Base-by-base conservation (phyloP, 495 filamentous ascomycete genomes). In the Aspergillus ellipticus region DNA sequence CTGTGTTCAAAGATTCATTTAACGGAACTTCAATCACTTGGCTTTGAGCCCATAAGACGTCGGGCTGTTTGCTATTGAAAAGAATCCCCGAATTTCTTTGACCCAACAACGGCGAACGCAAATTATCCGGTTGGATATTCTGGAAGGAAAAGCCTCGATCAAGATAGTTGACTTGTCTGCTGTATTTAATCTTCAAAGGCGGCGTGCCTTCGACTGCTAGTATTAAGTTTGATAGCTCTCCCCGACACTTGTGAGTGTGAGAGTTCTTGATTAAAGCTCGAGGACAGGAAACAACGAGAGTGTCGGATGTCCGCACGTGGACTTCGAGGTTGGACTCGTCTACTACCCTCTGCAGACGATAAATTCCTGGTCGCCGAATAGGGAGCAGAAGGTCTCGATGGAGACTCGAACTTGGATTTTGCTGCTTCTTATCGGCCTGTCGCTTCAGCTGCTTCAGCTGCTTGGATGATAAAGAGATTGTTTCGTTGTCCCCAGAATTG, bases 271-370 rank as follows among this genome's bases (percentile, higher is more conserved):
- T 82, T 50, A 73, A 71, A 13, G 91, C 92, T 56, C 80, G 84
- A 11, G 94, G 94, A 64, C 94, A 98, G 22, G 79, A 71, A 19
- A 92, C 89, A 52, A 98, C 87, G 42, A 94, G 81, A 0, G 91
- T 86, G 62, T 89, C 85, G 13, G 87, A 89, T 9, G 73, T 76
- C 35, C 80, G 78, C 55, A 87, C 82, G 53, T 89, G 88, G 10
- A 98, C 92, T 66, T 97, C 92, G 3, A 97, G 81, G 65, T 96
- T 92, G 49, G 92, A 90, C 67, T 96, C 86, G 66, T 98, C 94
- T 21, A 96, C 78, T 8, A 97, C 91, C 55, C 85, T 87, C 39
- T 85, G 79, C 15, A 98, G 79, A 37, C 86, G 82, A 69, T 98
- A 98, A 33, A 90, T 82, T 17, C 94, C 94, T 2, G 90, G 82